Evolutionary conservation across 306 rosid genomes (phyloP), one percentile per base, ranked within the genome.

Genomic region (Acacia crassicarpa): DNA sequence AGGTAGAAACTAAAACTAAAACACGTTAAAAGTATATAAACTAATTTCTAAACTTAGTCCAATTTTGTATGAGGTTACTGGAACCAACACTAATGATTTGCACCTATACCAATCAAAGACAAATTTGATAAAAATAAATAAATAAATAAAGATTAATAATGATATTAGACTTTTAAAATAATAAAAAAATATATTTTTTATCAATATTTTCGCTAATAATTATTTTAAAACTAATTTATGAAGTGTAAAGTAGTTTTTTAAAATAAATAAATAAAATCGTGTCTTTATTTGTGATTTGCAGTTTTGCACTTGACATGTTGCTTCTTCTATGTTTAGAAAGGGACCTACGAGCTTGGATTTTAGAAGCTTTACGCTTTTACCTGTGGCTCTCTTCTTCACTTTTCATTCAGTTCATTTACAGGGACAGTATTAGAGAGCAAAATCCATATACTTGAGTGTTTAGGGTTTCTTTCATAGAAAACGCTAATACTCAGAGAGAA

Each of bases 381-480:
- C 9, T 73, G 20, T 53, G 23, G 11, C 14, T 69, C 38, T 4
- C 74, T 6, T 69, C 75, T 23, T 10, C 74, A 20, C 75, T 44
- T 40, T 40, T 19, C 48, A 63, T 14, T n/a, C 45, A 44, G 9
- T 41, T 74, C 58, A 43, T 61, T 32, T 6, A 13, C 61, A 30
- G n/a, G 9, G 48, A 15, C 17, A 12, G 45, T 17, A 56, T 63
- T 69, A 23, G 78, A 62, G 27, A 16, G 27, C 12, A 70, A 69
- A 70, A 22, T 44, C 75, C 73, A 67, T 35, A 19, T 48, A 13
- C 53, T 69, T 69, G 13, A 48, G n/a, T 16, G 32, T 32, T 84
- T 77, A 45, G 86, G 88, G 75, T 78, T 84, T 68, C 48, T 56
- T 48, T 49, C 70, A 56, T 76, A 63, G 44, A 25, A 76, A 35